Evolutionary conservation across 176 grass and related monocot genomes (phyloP), one percentile per base, ranked within the genome.

Genomic region (Hordeum marinum): DNA sequence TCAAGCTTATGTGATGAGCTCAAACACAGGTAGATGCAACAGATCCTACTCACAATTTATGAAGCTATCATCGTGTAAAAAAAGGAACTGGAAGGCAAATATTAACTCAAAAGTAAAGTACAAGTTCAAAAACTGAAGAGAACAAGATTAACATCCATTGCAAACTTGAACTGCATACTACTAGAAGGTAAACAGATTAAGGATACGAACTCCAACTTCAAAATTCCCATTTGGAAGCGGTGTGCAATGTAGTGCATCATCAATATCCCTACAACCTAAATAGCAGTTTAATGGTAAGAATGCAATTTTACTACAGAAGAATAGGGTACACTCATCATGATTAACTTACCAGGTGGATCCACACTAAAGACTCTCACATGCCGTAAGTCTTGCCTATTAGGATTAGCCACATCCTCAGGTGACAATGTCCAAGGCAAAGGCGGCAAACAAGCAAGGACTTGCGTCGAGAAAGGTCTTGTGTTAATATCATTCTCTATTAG

Each of bases 121-220:
- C 21, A 86, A 85, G 37, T 57, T 67, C 14, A 81, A 85, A 62
- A n/a, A 8, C 3, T 68, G n/a, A 36, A 18, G 40, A 36, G 43
- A 52, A 36, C 20, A 72, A 58, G 43, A 54, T 43, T 77, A 62
- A 83, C 12, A 77, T 11, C 42, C 62, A 52, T 79, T 70, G 9
- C 54, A 79, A 23, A 45, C 70, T 72, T 73, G 72, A 82, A 77
- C 27, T 66, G 8, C 2, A 4, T 23, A 62, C 57, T 80, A 62
- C 57, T 80, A 62, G 25, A 82, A 70, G 8, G 58, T 15, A 79
- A 80, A 54, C 2, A 46, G 37, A 63, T 79, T 77, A 85, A 94
- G 96, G 96, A 98, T 98, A 98, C 93, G 96, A 52, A 98, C 96
- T 95, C 96, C 96, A 88, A 98, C 96, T 94, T 95, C 96, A 85